Evolutionary conservation across 495 filamentous ascomycete species (phyloP).

Genomic region (Pseudoneurospora amorphoporcata): DNA sequence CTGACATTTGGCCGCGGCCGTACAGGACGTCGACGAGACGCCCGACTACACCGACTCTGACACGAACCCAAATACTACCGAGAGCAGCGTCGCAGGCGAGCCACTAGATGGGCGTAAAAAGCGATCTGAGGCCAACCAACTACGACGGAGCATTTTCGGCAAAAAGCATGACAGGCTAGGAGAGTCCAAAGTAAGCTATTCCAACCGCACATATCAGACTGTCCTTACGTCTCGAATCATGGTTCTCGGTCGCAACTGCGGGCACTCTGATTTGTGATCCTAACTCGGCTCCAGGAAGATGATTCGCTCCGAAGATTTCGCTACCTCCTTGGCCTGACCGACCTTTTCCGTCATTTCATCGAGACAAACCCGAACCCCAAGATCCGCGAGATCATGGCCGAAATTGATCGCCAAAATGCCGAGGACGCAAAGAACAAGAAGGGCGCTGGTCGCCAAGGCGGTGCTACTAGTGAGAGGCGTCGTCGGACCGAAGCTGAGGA

Average conservation of each 20-base stretch:
- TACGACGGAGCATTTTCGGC: slow-evolving; percentile 83
- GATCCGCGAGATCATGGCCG: slow-evolving; percentile 80
- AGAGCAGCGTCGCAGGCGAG: slow-evolving; percentile 78
- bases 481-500: slow-evolving; percentile 95
- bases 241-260: neutral
- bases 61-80: slow-evolving; percentile 84
- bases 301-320: slow-evolving; percentile 92
- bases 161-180: slow-evolving; percentile 88
- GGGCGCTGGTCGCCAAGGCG: slow-evolving; percentile 65
- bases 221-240: neutral
- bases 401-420: slow-evolving; percentile 86
- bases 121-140: slow-evolving; percentile 71
- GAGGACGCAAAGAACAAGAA: slow-evolving; percentile 63
- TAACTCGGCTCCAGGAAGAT: slow-evolving; percentile 56
- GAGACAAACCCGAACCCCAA: slow-evolving; percentile 89
- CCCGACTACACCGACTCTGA: slow-evolving; percentile 86
- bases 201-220: neutral
- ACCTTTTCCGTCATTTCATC: slow-evolving; percentile 98
- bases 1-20: slow-evolving; percentile 10
- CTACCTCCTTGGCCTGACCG: slow-evolving; percentile 90
- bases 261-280: slow-evolving; percentile 1
- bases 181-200: slow-evolving; percentile 67
- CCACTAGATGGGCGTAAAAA: slow-evolving; percentile 70
- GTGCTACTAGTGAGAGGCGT: slow-evolving; percentile 68
- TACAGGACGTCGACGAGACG: slow-evolving; percentile 64